Evolutionary conservation across 2,329 filamentous ascomycete genomes (phyloP).

Genomic region (Clonostachys rosea): DNA sequence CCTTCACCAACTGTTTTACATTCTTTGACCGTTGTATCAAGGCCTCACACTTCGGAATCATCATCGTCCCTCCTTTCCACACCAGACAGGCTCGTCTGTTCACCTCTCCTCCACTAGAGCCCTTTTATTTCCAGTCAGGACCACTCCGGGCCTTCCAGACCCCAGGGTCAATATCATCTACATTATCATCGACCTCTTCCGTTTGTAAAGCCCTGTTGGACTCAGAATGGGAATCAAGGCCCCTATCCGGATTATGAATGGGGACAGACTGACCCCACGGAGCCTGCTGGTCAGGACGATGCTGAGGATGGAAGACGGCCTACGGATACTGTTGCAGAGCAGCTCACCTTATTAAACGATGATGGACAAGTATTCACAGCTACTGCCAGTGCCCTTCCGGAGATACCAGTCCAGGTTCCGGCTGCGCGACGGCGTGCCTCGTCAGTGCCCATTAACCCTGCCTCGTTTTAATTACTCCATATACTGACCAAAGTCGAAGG

Average conservation of each 20-base stretch:
- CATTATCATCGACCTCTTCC: conserved; percentile 1
- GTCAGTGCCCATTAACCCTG: neutral
- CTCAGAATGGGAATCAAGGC: conserved; percentile 5
- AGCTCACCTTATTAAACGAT: neutral
- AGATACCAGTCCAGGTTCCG: neutral
- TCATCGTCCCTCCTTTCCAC: neutral
- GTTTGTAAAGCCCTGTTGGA: conserved; percentile 6
- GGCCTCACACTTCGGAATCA: neutral
- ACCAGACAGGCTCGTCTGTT: conserved; percentile 1
- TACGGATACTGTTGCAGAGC: neutral
- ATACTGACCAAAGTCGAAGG: neutral
- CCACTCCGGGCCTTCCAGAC: conserved; percentile 2
- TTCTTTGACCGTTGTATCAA: neutral
- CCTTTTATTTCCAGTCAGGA: conserved; percentile 7
- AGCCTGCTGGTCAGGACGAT: conserved; percentile 10
- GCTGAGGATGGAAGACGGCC: neutral
- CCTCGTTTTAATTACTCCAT: neutral
- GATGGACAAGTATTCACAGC: neutral
- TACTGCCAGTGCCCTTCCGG: neutral
- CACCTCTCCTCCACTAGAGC: conserved; percentile 1
- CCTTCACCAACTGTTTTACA: neutral
- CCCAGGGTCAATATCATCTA: conserved; percentile 1
- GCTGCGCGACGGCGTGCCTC: neutral
- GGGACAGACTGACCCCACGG: neutral
- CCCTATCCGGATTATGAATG: conserved; percentile 7